Percentiles rank a stretch among this genome's conserved stretches.
Evolutionary conservation across 176 grass and related monocot genomes (phyloP).

Genomic region (Oryza glaberrima): DNA sequence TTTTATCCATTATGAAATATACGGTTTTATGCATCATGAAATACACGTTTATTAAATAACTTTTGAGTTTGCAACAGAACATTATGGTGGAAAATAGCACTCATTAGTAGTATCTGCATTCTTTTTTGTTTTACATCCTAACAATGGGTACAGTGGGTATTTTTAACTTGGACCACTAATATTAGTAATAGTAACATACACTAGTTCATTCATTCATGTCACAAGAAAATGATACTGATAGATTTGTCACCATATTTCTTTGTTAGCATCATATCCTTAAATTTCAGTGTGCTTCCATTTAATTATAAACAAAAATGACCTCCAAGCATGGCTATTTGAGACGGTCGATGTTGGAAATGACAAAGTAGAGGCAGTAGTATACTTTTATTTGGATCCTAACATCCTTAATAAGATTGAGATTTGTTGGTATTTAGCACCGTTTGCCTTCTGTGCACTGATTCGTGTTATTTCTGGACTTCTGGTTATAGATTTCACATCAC

Average conservation of each 20-base stretch:
- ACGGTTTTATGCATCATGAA: constrained; percentile 27
- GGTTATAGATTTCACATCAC: constrained; percentile 19
- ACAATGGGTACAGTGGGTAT: background rate
- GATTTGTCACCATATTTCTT: background rate
- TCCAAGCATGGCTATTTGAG: background rate
- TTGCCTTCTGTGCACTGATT: constrained; percentile 1
- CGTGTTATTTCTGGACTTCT: constrained; percentile 25
- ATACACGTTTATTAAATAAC: background rate
- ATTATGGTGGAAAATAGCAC: background rate
- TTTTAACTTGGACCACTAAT: background rate
- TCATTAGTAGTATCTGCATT: background rate
- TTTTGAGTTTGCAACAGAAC: constrained; percentile 8
- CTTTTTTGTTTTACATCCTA: background rate
- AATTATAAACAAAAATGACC: background rate
- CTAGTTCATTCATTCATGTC: background rate
- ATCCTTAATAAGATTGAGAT: constrained; percentile 15
- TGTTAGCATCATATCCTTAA: background rate
- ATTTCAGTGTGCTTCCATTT: background rate
- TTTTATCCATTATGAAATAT: constrained; percentile 17
- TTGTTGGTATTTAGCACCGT: background rate
- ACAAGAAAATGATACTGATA: constrained; percentile 6
- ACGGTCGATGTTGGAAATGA: constrained; percentile 5
- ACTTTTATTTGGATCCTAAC: constrained; percentile 28
- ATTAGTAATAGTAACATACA: background rate
- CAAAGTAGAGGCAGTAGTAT: background rate